Percentiles rank a stretch among this genome's conserved stretches.
Conservation (phyloP, 2,329 filamentous ascomycete genomes). For the Leptographium lundbergii region DNA sequence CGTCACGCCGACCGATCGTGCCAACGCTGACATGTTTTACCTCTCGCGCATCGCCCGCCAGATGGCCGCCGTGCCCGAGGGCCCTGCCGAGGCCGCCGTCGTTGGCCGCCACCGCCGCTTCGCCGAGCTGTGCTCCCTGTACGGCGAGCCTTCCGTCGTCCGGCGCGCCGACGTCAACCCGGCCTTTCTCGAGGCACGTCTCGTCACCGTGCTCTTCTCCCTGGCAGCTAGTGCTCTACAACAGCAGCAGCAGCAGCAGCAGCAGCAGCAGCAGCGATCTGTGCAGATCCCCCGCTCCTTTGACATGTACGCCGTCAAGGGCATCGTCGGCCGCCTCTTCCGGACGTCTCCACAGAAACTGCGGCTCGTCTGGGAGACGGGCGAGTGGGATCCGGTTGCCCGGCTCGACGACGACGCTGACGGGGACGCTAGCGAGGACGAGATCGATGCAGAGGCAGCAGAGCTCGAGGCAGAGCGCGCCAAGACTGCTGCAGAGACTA, state of each 20-base stretch:
- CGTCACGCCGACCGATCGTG: slow-evolving; percentile 61
- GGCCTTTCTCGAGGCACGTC: slow-evolving; percentile 66
- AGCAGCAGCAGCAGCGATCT: slow-evolving; percentile 15
- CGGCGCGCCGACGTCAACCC: slow-evolving; percentile 52
- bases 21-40: slow-evolving; percentile 90
- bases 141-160: slow-evolving; percentile 57
- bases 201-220: slow-evolving; percentile 52
- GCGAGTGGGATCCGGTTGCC: slow-evolving; percentile 73
- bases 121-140: slow-evolving; percentile 56
- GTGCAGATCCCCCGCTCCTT: slow-evolving; percentile 59
- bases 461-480: slow-evolving; percentile 7
- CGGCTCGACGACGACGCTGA: slow-evolving; percentile 44
- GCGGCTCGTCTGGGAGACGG: slow-evolving; percentile 73
- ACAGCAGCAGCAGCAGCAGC: background rate
- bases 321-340: slow-evolving; percentile 63
- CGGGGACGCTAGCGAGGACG: slow-evolving; percentile 42
- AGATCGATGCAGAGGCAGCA: slow-evolving; percentile 35
- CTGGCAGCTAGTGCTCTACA: slow-evolving; percentile 2
- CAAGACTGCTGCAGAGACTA: slow-evolving; percentile 15
- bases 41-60: slow-evolving; percentile 71
- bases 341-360: slow-evolving; percentile 49
- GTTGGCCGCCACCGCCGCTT: slow-evolving; percentile 59
- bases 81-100: slow-evolving; percentile 39
- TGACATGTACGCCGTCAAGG: slow-evolving; percentile 72
- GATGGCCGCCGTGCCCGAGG: slow-evolving; percentile 46